Evolutionary conservation across 345 rosid genomes (phyloP).

Genomic region (Arabis alpina): DNA sequence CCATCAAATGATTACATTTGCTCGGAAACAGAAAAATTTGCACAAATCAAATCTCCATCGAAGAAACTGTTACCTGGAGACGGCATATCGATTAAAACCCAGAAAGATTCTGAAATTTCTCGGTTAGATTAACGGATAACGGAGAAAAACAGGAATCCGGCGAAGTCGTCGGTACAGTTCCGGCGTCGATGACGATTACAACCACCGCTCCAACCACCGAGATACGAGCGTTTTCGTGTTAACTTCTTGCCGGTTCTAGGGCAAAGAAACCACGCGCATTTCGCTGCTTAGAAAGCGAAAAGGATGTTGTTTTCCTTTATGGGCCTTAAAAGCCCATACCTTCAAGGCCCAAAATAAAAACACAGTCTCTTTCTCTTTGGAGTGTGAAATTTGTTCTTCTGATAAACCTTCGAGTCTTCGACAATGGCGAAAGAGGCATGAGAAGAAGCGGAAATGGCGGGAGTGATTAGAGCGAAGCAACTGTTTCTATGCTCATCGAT

Average conservation of each 20-base stretch:
- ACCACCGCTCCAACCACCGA: constrained; percentile 41
- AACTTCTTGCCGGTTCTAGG: constrained; percentile 54
- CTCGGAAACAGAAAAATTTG: no score
- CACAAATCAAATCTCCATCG: constrained; percentile 4
- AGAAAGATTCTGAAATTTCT: neutral
- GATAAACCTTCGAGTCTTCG: no score
- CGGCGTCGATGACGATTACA: constrained; percentile 42
- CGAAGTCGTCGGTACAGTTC: neutral
- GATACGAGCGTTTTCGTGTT: constrained; percentile 42
- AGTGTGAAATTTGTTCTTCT: neutral
- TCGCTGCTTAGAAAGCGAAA: constrained; percentile 42
- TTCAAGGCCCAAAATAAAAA: constrained; percentile 14
- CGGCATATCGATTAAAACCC: constrained; percentile 25
- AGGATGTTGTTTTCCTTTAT: constrained; percentile 35
- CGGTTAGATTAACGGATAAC: neutral
- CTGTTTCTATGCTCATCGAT: constrained; percentile 36
- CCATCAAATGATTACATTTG: no score
- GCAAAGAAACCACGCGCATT: constrained; percentile 52
- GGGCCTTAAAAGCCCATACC: constrained; percentile 23
- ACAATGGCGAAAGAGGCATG: constrained; percentile 37
- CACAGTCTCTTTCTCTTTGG: neutral
- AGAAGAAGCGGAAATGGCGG: constrained; percentile 43
- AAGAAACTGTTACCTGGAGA: constrained; percentile 40
- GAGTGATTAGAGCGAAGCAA: constrained; percentile 40
- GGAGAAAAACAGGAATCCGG: neutral